Conservation (phyloP, 225 moss, liverwort and hornwort genomes). For the Sphagnum contortum region DNA sequence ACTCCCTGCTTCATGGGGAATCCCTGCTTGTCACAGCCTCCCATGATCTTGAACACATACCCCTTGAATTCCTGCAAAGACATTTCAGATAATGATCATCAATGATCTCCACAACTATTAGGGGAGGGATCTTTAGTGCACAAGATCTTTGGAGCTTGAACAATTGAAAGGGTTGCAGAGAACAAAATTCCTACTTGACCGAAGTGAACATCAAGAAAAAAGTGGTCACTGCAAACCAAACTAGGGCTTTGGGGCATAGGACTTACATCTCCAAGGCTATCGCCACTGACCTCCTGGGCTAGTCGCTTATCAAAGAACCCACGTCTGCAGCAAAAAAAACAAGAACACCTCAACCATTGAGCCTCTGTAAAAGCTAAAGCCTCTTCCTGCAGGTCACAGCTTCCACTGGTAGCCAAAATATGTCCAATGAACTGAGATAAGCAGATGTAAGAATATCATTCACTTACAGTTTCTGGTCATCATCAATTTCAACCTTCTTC, state of each 20-base stretch:
- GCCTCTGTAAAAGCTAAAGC: background rate
- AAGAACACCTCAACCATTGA: too few relatives aligned
- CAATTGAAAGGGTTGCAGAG: background rate
- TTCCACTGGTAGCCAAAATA: too few relatives aligned
- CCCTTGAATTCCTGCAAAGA: slow-evolving; percentile 64
- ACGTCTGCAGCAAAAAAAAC: slow-evolving; percentile 28
- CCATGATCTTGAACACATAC: slow-evolving; percentile 92
- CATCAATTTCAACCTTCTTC: slow-evolving; percentile 92
- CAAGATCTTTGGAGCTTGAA: too few relatives aligned
- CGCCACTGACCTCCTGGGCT: slow-evolving; percentile 82
- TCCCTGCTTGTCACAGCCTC: slow-evolving; percentile 90
- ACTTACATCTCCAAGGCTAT: slow-evolving; percentile 51
- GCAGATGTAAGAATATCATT: too few relatives aligned
- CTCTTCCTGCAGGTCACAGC: background rate
- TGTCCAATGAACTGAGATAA: background rate
- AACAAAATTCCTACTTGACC: background rate
- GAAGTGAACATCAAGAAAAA: too few relatives aligned
- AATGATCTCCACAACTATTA: too few relatives aligned
- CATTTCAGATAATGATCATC: background rate
- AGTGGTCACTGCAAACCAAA: too few relatives aligned
- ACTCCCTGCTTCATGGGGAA: slow-evolving; percentile 97
- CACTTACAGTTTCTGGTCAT: slow-evolving; percentile 80
- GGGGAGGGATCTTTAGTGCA: too few relatives aligned
- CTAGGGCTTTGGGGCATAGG: background rate
- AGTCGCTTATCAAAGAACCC: slow-evolving; percentile 80